phyloP scores from a whole-genome alignment of 2,329 filamentous ascomycete species.

The Cryphonectria japonica region DNA sequence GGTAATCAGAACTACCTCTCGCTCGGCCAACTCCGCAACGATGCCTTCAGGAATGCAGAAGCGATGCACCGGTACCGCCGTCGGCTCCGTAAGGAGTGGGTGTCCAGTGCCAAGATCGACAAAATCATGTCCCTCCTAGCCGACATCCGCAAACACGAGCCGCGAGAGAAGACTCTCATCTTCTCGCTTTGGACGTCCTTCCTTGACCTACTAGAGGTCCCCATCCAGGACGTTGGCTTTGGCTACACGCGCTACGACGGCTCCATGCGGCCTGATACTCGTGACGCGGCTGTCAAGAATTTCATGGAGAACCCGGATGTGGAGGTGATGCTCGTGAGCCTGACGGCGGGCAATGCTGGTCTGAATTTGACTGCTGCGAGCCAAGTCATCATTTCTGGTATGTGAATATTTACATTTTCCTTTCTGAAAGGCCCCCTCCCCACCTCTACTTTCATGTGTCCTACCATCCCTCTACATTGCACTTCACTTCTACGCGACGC shows the following conservation, averaged over 20 bases:
- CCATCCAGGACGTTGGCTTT: slow-evolving; percentile 35
- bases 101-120: slow-evolving; percentile 39
- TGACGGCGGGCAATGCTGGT: slow-evolving; percentile 79
- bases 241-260: slow-evolving; percentile 39
- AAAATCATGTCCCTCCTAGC: slow-evolving; percentile 38
- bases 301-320: slow-evolving; percentile 59
- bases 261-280: slow-evolving; percentile 38
- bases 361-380: slow-evolving; percentile 80
- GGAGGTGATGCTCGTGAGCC: slow-evolving; percentile 71
- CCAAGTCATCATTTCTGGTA: slow-evolving; percentile 74
- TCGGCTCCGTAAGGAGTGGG: slow-evolving; percentile 35
- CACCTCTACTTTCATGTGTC: too few relatives aligned
- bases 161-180: slow-evolving; percentile 38
- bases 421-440: too few relatives aligned
- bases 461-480: background rate
- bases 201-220: slow-evolving; percentile 40
- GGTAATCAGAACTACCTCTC: background rate
- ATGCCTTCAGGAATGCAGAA: slow-evolving; percentile 32
- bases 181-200: slow-evolving; percentile 42
- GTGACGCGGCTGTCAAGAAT: slow-evolving; percentile 65
- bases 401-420: background rate
- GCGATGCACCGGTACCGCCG: slow-evolving; percentile 36
- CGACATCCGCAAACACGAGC: slow-evolving; percentile 33
- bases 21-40: slow-evolving; percentile 33
- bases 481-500: background rate